Base-by-base conservation (phyloP, 345 rosid species). In the Arabidopsis suecica region DNA sequence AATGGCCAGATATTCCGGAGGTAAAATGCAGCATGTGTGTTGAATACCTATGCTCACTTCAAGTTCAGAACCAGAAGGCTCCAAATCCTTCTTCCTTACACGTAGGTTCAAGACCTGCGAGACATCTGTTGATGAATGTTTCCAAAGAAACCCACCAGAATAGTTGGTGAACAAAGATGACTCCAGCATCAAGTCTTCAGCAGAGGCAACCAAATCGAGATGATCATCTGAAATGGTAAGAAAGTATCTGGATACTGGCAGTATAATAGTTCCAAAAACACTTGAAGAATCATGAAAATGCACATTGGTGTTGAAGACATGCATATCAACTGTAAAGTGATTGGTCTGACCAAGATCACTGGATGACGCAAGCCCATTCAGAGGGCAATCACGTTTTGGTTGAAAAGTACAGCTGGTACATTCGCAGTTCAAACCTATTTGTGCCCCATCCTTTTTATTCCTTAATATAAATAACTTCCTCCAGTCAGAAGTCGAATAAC, bases 11-110 rank as follows among this genome's bases (percentile, higher is more conserved):
- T 80, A 91, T 61, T 91, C 89, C n/a, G 90, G 76, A 5, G 83
- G 90, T 55, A 93, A 68, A 78, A 85, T 76, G 81, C 94, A 93
- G 81, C 83, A 85, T n/a, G 88, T 78, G 79, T 91, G 94, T 80
- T 93, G 97, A 80, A 93, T 70, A 60, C 96, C 91, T 54, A 89
- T 77, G 83, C 91, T 88, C 66, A 93, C 86, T 85, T 93, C 96
- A 82, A 88, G 77, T 72, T 83, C 81, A 45, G 89, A 79, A 83
- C 78, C 64, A 66, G 74, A 70, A 53, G 83, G 78, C 82, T 75
- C 81, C 72, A 72, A 68, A 77, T 53, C 78, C 69, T 79, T 83
- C 79, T 82, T 87, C 81, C 83, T 87, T 68, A 91, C 79, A 44
- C 90, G 88, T 64, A 93, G 58, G 65, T 91, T 89, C 80, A 93